Percentiles rank a stretch among this genome's conserved stretches.
phyloP scores from a whole-genome alignment of 2,329 filamentous ascomycete genomes.

The Fusarium coicis region DNA sequence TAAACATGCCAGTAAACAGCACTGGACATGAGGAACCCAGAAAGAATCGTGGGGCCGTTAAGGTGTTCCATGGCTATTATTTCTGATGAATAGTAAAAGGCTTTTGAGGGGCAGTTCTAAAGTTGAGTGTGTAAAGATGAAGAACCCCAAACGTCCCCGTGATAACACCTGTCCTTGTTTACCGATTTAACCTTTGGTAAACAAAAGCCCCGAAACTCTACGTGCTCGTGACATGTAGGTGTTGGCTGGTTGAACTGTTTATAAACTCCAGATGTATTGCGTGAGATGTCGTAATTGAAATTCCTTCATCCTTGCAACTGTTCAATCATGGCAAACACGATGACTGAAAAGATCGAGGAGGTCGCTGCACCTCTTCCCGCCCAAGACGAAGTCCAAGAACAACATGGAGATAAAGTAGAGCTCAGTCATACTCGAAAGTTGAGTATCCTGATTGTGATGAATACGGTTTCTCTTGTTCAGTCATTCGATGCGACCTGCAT shows the following conservation, averaged over 20 bases:
- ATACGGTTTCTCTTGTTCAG: slow-evolving; percentile 35
- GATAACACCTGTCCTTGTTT: background rate
- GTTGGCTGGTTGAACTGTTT: background rate
- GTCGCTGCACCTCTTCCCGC: background rate
- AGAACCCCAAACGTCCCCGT: background rate
- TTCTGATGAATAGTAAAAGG: background rate
- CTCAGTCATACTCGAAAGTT: slow-evolving; percentile 14
- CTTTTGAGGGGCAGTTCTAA: background rate
- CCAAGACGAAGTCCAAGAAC: background rate
- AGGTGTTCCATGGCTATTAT: slow-evolving; percentile 8
- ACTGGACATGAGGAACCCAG: slow-evolving; percentile 26
- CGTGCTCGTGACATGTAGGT: background rate
- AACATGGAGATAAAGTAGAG: background rate
- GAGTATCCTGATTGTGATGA: slow-evolving; percentile 36
- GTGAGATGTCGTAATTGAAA: background rate
- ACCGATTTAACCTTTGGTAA: slow-evolving; percentile 2
- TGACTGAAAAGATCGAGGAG: background rate
- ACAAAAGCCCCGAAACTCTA: background rate
- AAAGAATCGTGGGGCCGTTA: slow-evolving; percentile 32
- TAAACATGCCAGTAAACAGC: slow-evolving; percentile 38
- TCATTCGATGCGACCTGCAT: slow-evolving; percentile 46
- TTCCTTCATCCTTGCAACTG: background rate
- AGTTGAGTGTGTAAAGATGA: background rate
- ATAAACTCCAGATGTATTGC: background rate
- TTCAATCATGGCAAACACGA: background rate